A percentile compares a stretch with the other conserved stretches of the same genome.
These are phyloP conservation scores for Gossypium longicalyx DNA, from an alignment of 345 rosid genomes.

Conservation along the genomic window DNA sequence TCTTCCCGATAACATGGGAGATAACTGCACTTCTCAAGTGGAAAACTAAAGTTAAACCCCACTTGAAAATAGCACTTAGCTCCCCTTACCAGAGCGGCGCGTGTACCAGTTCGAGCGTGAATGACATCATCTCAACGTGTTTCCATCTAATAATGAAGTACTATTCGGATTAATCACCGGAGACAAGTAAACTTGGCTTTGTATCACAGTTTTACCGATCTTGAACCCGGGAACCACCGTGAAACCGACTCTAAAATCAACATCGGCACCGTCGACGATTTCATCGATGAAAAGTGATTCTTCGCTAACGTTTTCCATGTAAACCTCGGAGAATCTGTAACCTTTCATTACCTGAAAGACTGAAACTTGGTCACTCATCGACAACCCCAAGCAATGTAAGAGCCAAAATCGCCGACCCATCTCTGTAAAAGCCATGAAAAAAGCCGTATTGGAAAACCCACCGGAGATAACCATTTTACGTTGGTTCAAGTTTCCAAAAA, in stretches of 20 bases:
- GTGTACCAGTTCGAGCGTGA: background rate
- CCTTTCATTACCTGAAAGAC: slow-evolving; percentile 62
- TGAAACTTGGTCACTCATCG: slow-evolving; percentile 45
- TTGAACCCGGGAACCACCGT: slow-evolving; percentile 95
- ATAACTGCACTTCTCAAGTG: slow-evolving; percentile 24
- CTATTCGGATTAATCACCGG: slow-evolving; percentile 35
- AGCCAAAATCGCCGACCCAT: slow-evolving; percentile 83
- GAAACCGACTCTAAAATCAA: slow-evolving; percentile 59
- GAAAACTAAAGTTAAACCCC: background rate
- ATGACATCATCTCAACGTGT: background rate
- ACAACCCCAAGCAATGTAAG: slow-evolving; percentile 64
- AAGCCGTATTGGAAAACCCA: slow-evolving; percentile 70
- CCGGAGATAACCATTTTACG: slow-evolving; percentile 69
- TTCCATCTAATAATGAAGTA: background rate
- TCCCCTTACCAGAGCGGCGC: background rate
- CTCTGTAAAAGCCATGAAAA: slow-evolving; percentile 61
- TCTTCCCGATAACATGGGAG: background rate
- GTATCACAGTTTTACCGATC: slow-evolving; percentile 61
- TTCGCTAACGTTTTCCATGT: slow-evolving; percentile 79
- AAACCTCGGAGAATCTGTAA: slow-evolving; percentile 81
- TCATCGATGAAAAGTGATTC: slow-evolving; percentile 35
- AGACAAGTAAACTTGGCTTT: slow-evolving; percentile 70
- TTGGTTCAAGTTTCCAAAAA: slow-evolving; percentile 82
- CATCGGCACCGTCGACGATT: slow-evolving; percentile 19
- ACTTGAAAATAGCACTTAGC: slow-evolving; percentile 22